phyloP scores from a whole-genome alignment of 192 early-diverging fungal genomes.

The Cladochytrium replicatum region DNA sequence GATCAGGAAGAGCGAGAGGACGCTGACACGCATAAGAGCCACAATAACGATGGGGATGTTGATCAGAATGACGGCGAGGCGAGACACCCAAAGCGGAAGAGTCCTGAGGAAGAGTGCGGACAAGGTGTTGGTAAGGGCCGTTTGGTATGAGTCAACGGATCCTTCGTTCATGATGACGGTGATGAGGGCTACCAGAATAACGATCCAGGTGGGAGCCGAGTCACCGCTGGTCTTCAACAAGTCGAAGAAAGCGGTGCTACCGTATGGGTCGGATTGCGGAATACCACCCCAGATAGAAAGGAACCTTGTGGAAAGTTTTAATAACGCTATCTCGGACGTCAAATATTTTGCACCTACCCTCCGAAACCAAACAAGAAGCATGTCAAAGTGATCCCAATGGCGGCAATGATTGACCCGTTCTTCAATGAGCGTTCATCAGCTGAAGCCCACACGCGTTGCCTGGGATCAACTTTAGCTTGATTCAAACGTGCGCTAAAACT shows the following conservation, averaged over 20 bases:
- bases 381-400: slow-evolving; percentile 14
- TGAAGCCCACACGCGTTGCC: slow-evolving; percentile 43
- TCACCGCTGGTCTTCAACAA: slow-evolving; percentile 20
- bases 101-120: slow-evolving; percentile 12
- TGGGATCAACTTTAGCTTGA: too few relatives aligned
- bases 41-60: slow-evolving; percentile 30
- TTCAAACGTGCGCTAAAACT: too few relatives aligned
- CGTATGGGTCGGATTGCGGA: slow-evolving; percentile 5
- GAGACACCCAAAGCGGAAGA: neutral
- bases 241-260: slow-evolving; percentile 27
- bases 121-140: slow-evolving; percentile 30
- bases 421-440: slow-evolving; percentile 16
- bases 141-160: slow-evolving; percentile 43
- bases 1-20: slow-evolving; percentile 27
- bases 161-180: slow-evolving; percentile 34
- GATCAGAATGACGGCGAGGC: slow-evolving; percentile 18
- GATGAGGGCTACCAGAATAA: slow-evolving; percentile 25
- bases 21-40: slow-evolving; percentile 13
- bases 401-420: slow-evolving; percentile 22
- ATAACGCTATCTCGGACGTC: neutral
- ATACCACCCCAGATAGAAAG: slow-evolving; percentile 28
- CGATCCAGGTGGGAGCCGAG: slow-evolving; percentile 16
- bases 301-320: slow-evolving; percentile 1
- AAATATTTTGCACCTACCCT: too few relatives aligned
- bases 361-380: slow-evolving; percentile 37